phyloP scores from a whole-genome alignment of 805 yeast species.

The Helenozyma baotianmanensis region DNA sequence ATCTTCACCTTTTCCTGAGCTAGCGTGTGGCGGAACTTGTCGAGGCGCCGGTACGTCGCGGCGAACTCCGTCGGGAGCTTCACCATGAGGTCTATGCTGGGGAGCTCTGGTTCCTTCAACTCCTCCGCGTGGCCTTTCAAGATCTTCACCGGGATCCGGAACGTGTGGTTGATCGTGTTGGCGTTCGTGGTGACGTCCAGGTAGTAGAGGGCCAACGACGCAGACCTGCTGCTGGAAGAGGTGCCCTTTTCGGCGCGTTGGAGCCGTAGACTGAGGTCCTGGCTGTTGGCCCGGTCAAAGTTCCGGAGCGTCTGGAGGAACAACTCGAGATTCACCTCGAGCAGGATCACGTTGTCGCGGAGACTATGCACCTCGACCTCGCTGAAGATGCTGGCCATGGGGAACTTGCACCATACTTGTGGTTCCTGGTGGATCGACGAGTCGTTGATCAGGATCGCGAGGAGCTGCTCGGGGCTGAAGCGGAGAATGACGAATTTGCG shows the following conservation, averaged over 20 bases:
- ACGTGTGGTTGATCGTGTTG: constrained; percentile 55
- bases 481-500: constrained; percentile 54
- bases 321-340: constrained; percentile 62
- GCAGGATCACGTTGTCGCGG: constrained; percentile 49
- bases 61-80: constrained; percentile 46
- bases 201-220: constrained; percentile 53
- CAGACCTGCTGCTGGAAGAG: constrained; percentile 30
- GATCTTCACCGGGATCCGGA: constrained; percentile 67
- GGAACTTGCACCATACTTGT: constrained; percentile 62
- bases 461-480: constrained; percentile 47
- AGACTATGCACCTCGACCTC: constrained; percentile 48
- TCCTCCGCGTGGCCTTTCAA: constrained; percentile 50
- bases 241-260: constrained; percentile 37
- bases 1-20: constrained; percentile 43
- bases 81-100: constrained; percentile 53
- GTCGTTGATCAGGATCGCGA: constrained; percentile 43
- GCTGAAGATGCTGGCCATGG: constrained; percentile 41
- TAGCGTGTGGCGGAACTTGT: constrained; percentile 51
- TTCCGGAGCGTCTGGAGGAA: constrained; percentile 53
- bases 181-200: constrained; percentile 40
- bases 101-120: constrained; percentile 57
- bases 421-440: constrained; percentile 50
- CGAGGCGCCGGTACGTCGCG: constrained; percentile 56
- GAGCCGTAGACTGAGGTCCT: constrained; percentile 47
- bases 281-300: constrained; percentile 50